Conservation (phyloP, 106 monocot species). For the Chionographis japonica region DNA sequence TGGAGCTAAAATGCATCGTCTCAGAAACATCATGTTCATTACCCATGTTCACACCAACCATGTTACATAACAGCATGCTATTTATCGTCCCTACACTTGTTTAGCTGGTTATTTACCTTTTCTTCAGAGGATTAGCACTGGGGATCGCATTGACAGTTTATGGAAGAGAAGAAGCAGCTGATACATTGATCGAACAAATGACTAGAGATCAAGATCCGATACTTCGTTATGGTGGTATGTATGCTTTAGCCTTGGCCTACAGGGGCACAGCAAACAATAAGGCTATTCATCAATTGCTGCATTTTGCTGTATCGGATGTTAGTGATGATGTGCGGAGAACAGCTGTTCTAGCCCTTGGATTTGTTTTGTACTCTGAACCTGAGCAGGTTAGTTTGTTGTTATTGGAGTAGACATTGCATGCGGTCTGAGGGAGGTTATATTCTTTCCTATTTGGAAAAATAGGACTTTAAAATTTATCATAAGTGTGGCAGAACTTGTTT, state of each 20-base stretch:
- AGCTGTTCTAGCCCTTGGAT: slow-evolving; percentile 95
- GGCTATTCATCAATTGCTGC: slow-evolving; percentile 96
- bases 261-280: slow-evolving; percentile 97
- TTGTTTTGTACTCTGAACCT: slow-evolving; percentile 91
- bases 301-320: slow-evolving; percentile 99
- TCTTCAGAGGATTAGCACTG: slow-evolving; percentile 66
- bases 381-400: slow-evolving; percentile 65
- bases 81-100: not conserved
- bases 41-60: too few relatives aligned
- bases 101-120: not conserved
- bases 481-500: too few relatives aligned
- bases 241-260: slow-evolving; percentile 92
- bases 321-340: slow-evolving; percentile 99
- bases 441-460: too few relatives aligned
- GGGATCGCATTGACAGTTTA: slow-evolving; percentile 97
- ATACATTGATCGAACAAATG: slow-evolving; percentile 93
- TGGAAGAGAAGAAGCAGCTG: slow-evolving; percentile 97
- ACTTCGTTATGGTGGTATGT: slow-evolving; percentile 99
- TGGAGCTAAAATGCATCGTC: too few relatives aligned
- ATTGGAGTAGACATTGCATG: too few relatives aligned
- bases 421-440: too few relatives aligned
- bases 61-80: too few relatives aligned
- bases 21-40: too few relatives aligned
- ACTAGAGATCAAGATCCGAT: slow-evolving; percentile 99
- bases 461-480: too few relatives aligned